Percentiles rank a stretch among this genome's conserved stretches.
These are phyloP conservation scores for Melanopsichium pennsylvanicum DNA, from an alignment of 1,284 basidiomycete species.

Conservation along the genomic window DNA sequence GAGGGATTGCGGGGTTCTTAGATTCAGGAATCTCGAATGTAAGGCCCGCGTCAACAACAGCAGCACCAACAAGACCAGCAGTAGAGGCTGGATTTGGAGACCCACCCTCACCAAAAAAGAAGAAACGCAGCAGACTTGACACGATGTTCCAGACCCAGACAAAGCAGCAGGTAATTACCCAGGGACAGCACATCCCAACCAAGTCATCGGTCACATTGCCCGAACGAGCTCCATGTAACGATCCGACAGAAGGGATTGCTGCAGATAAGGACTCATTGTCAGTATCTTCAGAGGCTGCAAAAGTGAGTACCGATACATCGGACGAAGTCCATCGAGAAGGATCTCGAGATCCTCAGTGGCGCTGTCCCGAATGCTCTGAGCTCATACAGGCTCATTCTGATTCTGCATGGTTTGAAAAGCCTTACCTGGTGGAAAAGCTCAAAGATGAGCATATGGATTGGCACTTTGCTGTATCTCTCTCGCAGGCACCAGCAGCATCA, in stretches of 20 bases:
- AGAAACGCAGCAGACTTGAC: conserved; percentile 32
- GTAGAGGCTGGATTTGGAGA: conserved; percentile 7
- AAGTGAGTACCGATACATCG: neutral
- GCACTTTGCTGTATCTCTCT: conserved; percentile 55
- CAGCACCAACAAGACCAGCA: conserved; percentile 23
- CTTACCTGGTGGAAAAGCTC: conserved; percentile 35
- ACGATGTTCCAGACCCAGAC: conserved; percentile 21
- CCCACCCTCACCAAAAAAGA: conserved; percentile 18
- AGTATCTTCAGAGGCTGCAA: neutral
- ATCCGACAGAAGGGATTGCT: neutral
- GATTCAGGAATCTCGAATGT: conserved; percentile 15
- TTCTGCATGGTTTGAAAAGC: conserved; percentile 37
- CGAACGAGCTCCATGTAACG: neutral
- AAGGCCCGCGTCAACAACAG: conserved; percentile 45
- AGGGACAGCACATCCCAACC: neutral
- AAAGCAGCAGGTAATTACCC: conserved; percentile 14
- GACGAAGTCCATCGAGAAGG: too few species aligned
- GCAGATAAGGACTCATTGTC: neutral
- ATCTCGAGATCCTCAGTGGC: conserved; percentile 40
- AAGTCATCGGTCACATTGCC: neutral
- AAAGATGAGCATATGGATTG: conserved; percentile 56
- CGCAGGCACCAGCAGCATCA: conserved; percentile 20
- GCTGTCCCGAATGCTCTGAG: conserved; percentile 46
- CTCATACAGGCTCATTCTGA: conserved; percentile 22
- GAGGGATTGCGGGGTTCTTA: conserved; percentile 86